Base-by-base conservation (phyloP, 2,329 filamentous ascomycete genomes). In the Hirsutella rhossiliensis region DNA sequence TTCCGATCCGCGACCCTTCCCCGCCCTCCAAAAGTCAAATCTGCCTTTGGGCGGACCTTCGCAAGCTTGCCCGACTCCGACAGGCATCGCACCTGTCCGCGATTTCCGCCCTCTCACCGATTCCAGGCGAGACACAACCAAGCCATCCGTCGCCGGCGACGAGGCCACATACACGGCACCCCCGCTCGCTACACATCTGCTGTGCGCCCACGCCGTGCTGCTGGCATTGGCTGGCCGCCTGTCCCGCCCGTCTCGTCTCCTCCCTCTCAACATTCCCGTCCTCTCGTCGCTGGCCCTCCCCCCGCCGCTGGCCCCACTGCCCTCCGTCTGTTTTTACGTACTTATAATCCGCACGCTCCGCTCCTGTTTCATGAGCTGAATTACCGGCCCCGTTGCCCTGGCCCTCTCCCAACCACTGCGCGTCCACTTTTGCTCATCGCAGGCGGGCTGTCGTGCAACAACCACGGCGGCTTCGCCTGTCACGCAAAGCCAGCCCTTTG, bases 301-400 rank as follows among this genome's bases (percentile, higher is more conserved):
- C 50, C 51, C 47, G 50, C 52, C 45, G 40, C 50, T 47, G 57
- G 54, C 57, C 18, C 59, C 59, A 59, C 57, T 45, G 52, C 51
- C 54, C 53, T 54, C 55, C 54, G 48, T 59, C 54, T 47, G 12
- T 47, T 58, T 60, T 62, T 62, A 62, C 59, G 59, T 62, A 62
- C 61, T 55, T 51, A 45, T 51, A 51, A 45, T 40, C 41, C 47
- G 55, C 51, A 45, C 50, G 51, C 46, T 43, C 41, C 48, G 44
- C 41, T 43, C 41, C 41, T 46, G 41, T 41, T 40, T 40, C 45
- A 39, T 50, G 47, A 45, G 42, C 45, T 45, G 45, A 50, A 39
- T 41, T 30, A 45, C 41, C 23, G 29, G 39, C 40, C 30, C 19
- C 37, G 19, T 37, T 37, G 4, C 15, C 34, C 9, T 37, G 34